Evolutionary conservation across 305 asterid genomes (phyloP).

Genomic region (Fraxinus sp.): DNA sequence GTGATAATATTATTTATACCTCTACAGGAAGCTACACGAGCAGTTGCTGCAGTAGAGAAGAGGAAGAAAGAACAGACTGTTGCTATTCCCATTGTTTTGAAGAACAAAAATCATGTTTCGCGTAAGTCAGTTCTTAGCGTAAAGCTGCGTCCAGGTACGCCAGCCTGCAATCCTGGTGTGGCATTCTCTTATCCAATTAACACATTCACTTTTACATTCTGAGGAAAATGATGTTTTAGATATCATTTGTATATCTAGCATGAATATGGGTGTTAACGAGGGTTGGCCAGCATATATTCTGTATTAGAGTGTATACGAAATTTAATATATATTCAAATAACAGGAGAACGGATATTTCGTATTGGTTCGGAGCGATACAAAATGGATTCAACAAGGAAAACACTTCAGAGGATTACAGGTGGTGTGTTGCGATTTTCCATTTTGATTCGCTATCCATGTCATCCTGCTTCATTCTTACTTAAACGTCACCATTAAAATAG

Average conservation of each 20-base stretch:
- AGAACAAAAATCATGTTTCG: conserved; percentile 63
- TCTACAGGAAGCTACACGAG: conserved; percentile 75
- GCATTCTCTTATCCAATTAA: conserved; percentile 33
- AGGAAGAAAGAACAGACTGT: conserved; percentile 57
- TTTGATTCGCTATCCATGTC: conserved; percentile 20
- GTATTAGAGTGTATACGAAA: conserved; percentile 22
- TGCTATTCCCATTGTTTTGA: conserved; percentile 41
- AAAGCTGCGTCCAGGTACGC: conserved; percentile 75
- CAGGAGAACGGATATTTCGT: conserved; percentile 92
- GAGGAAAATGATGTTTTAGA: conserved; percentile 14
- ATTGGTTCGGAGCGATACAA: conserved; percentile 89
- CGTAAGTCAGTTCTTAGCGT: conserved; percentile 82
- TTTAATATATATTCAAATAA: conserved; percentile 27
- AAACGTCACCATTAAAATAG: neutral
- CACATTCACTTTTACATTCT: conserved; percentile 25
- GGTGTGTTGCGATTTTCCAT: conserved; percentile 33
- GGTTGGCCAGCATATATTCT: conserved; percentile 19
- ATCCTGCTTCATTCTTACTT: conserved; percentile 8
- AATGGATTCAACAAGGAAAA: conserved; percentile 87
- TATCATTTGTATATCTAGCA: neutral
- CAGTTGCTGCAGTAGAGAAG: conserved; percentile 74
- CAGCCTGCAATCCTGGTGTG: conserved; percentile 78
- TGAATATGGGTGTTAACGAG: conserved; percentile 10
- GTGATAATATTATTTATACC: conserved; percentile 18
- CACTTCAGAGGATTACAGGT: conserved; percentile 85